Base-by-base conservation (phyloP, 2,329 filamentous ascomycete genomes). In the Monilinia fructigena region DNA sequence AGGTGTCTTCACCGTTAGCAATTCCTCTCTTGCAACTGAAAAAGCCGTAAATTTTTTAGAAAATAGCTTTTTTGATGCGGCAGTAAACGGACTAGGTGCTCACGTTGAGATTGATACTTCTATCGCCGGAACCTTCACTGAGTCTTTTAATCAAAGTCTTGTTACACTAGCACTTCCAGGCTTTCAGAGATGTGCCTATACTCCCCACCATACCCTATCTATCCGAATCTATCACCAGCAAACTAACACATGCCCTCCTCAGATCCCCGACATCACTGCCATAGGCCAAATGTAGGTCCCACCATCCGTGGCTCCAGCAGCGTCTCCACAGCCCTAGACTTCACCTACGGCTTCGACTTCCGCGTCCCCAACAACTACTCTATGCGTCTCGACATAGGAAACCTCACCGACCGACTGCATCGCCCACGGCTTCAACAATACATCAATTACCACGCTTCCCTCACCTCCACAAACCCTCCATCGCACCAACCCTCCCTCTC, bases 61-160 rank as follows among this genome's bases (percentile, higher is more conserved):
- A n/a, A 1, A 67, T 18, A 53, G 65, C 11, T 64, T 42, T n/a
- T 63, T 67, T n/a, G 45, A 63, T 1, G 20, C 48, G 4, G 38
- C 10, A n/a, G 42, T 35, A 16, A 64, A 67, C 45, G 60, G 47
- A 16, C 14, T 67, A 11, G n/a, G 45, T 14, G 65, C 65, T 16
- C 65, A 67, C 58, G 58, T 67, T 1, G 65, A 67, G 28, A 48
- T 59, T 8, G 65, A 67, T 18, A 26, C 59, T 18, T 18, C 64
- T 0, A n/a, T 62, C 8, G 11, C 20, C 20, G 52, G 45, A 18
- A 47, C 45, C 2, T 58, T 67, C 5, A 45, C 35, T 8, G 53
- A 52, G 42, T 23, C 38, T 5, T 67, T 64, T 12, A 55, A 14
- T 47, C 14, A 52, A 20, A 10, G 4, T 2, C 53, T 67, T 26